Conservation (phyloP, 306 rosid genomes). For the Corylus americana region DNA sequence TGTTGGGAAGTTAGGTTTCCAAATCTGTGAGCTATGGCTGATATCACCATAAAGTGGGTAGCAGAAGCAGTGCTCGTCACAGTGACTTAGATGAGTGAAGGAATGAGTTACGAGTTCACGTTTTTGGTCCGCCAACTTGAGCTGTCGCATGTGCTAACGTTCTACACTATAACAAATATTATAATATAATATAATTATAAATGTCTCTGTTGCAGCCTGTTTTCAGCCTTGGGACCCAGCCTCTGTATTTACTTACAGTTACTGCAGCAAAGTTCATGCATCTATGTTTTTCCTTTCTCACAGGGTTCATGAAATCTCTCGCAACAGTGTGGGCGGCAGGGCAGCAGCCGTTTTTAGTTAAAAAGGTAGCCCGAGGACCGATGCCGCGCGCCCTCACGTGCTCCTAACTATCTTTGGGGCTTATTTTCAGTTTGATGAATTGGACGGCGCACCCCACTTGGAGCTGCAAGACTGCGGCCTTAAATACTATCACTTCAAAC, state of each 20-base stretch:
- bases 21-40: not conserved
- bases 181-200: not conserved
- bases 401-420: not conserved
- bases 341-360: not conserved
- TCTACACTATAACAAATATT: not conserved
- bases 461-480: not conserved
- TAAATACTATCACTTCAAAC: not conserved
- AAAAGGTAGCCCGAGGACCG: not conserved
- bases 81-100: not conserved
- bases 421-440: not conserved
- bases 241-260: not conserved
- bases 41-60: not conserved
- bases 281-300: not conserved
- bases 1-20: not conserved
- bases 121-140: not conserved
- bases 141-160: constrained; percentile 21
- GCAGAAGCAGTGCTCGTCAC: not conserved
- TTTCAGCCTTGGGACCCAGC: constrained; percentile 23
- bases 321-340: too few species aligned
- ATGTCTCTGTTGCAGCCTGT: constrained; percentile 12
- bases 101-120: not conserved
- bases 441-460: not conserved
- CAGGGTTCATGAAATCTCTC: not conserved
- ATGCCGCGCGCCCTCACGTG: constrained; percentile 17
- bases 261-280: not conserved